Conservation (phyloP, 495 filamentous ascomycete genomes). For the Chaetomium fimeti region DNA sequence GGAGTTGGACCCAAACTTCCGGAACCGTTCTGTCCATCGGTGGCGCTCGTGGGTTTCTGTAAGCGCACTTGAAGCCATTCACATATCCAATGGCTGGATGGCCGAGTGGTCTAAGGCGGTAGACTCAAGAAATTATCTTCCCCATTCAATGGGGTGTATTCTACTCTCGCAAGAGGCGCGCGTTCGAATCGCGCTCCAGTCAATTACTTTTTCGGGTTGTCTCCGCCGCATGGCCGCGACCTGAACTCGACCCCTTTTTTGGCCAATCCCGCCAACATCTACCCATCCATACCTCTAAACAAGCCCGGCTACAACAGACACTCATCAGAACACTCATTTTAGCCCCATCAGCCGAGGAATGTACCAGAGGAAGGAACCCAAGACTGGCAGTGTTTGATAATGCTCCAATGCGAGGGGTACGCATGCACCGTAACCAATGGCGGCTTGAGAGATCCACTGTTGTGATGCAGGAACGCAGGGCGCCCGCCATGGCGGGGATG, state of each 20-base stretch:
- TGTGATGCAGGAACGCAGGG: background rate
- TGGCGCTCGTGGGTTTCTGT: background rate
- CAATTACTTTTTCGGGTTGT: conserved; percentile 22
- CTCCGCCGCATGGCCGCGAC: background rate
- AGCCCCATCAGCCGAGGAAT: too few relatives aligned
- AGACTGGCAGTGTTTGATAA: background rate
- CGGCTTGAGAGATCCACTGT: background rate
- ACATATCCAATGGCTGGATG: conserved; percentile 29
- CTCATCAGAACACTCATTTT: too few relatives aligned
- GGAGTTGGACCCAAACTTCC: too few relatives aligned
- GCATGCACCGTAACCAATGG: background rate
- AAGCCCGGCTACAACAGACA: too few relatives aligned
- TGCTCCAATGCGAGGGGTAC: background rate
- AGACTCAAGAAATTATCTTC: conserved; percentile 34
- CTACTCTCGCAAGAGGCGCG: conserved; percentile 39
- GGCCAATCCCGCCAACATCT: background rate
- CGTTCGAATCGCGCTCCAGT: conserved; percentile 40
- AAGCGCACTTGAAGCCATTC: background rate
- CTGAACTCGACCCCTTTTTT: background rate
- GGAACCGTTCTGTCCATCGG: too few relatives aligned
- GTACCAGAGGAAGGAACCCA: too few relatives aligned
- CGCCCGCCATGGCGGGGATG: conserved; percentile 1
- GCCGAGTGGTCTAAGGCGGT: conserved; percentile 40
- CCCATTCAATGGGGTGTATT: conserved; percentile 25
- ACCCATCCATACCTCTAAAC: too few relatives aligned